Percentiles rank a stretch among this genome's conserved stretches.
Evolutionary conservation across 2,329 filamentous ascomycete species (phyloP).

Genomic region (Verticillium zaregamsianum): DNA sequence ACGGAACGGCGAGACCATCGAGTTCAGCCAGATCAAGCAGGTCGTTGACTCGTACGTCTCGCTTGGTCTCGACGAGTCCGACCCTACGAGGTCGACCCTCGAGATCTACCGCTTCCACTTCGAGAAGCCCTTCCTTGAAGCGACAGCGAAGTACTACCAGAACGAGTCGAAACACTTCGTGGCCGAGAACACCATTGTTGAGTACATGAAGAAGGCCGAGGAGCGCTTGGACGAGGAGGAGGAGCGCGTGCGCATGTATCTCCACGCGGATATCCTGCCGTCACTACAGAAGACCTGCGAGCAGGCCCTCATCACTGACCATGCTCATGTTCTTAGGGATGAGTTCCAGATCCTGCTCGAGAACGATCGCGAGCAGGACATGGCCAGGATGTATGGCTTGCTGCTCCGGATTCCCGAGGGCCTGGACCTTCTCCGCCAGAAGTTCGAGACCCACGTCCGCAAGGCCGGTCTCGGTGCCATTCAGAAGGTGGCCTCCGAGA

Average conservation of each 20-base stretch:
- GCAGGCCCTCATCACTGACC: slow-evolving; percentile 82
- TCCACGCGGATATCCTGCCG: slow-evolving; percentile 83
- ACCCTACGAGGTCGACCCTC: slow-evolving; percentile 88
- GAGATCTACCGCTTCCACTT: slow-evolving; percentile 94
- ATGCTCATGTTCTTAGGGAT: slow-evolving; percentile 80
- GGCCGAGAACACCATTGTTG: slow-evolving; percentile 93
- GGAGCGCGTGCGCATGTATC: slow-evolving; percentile 84
- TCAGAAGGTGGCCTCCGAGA: slow-evolving; percentile 80
- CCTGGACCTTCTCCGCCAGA: slow-evolving; percentile 78
- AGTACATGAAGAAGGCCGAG: slow-evolving; percentile 99
- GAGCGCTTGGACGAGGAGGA: slow-evolving; percentile 85
- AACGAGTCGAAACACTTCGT: slow-evolving; percentile 92
- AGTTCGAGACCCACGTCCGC: slow-evolving; percentile 89
- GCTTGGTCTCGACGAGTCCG: slow-evolving; percentile 86
- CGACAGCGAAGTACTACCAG: slow-evolving; percentile 82
- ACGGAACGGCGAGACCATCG: slow-evolving; percentile 94
- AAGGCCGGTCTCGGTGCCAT: slow-evolving; percentile 86
- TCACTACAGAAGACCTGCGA: slow-evolving; percentile 86
- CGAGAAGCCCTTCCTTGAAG: slow-evolving; percentile 83
- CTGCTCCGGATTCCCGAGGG: slow-evolving; percentile 87
- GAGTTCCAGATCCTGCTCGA: slow-evolving; percentile 94
- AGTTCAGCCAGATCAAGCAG: slow-evolving; percentile 93
- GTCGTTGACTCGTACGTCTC: slow-evolving; percentile 97
- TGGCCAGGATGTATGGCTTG: slow-evolving; percentile 93
- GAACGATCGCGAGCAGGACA: slow-evolving; percentile 90